A percentile compares a stretch with the other conserved stretches of the same genome.
Conservation (phyloP, 164 flowering plant genomes). For the Sextonia rubra region DNA sequence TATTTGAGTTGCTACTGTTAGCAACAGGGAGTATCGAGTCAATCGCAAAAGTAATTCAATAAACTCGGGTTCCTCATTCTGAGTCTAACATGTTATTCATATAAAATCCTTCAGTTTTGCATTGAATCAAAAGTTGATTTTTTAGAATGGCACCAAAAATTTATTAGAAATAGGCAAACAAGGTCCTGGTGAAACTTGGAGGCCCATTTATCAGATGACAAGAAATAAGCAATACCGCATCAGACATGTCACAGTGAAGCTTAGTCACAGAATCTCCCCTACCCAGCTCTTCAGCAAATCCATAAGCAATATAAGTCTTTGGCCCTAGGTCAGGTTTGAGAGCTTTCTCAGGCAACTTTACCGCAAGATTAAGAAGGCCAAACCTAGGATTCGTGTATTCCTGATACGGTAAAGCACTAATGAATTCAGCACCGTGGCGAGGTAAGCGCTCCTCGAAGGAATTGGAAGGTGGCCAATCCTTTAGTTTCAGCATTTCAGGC, state of each 20-base stretch:
- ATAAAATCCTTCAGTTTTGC: neutral
- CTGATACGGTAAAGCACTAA: constrained; percentile 50
- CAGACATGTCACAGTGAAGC: constrained; percentile 80
- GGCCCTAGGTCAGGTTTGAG: constrained; percentile 73
- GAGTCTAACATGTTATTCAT: neutral
- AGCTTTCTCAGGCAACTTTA: constrained; percentile 32
- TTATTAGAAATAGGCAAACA: neutral
- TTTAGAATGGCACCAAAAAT: no score
- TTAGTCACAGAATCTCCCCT: constrained; percentile 72
- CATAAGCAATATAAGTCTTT: constrained; percentile 70
- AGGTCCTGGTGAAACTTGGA: neutral
- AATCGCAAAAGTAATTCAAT: no score
- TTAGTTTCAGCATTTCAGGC: constrained; percentile 60
- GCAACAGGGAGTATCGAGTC: neutral
- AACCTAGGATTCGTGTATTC: constrained; percentile 51
- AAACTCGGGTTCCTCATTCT: neutral
- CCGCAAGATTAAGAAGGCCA: constrained; percentile 52
- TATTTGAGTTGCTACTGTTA: neutral
- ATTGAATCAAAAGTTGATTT: neutral
- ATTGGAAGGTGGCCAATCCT: constrained; percentile 68
- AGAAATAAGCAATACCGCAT: constrained; percentile 46
- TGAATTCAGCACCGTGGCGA: constrained; percentile 55
- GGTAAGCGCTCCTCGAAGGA: constrained; percentile 45
- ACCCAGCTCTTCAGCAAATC: constrained; percentile 50
- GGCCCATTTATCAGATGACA: neutral